A percentile compares a stretch with the other conserved stretches of the same genome.
Conservation (phyloP, 2,329 filamentous ascomycete species). For the Pleoardoris graminearum region DNA sequence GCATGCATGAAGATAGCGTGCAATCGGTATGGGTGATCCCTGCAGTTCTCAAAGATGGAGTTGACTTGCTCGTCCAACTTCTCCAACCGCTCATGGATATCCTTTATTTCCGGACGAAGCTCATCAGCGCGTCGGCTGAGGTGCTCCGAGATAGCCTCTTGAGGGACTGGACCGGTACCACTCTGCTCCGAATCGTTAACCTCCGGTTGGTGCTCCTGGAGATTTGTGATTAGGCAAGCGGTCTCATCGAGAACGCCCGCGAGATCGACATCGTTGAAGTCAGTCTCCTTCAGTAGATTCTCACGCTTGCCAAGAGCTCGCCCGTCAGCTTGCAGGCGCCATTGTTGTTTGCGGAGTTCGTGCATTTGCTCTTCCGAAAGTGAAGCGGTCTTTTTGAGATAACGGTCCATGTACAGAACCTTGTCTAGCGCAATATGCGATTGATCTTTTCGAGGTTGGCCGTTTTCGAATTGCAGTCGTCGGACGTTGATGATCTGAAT, state of each 20-base stretch:
- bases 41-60: constrained; percentile 65
- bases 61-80: constrained; percentile 55
- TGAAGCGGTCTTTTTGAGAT: constrained; percentile 53
- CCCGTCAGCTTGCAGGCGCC: constrained; percentile 72
- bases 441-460: constrained; percentile 50
- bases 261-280: constrained; percentile 32
- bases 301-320: constrained; percentile 56
- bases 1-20: constrained; percentile 94
- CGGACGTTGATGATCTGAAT: constrained; percentile 90
- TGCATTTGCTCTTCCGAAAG: constrained; percentile 55
- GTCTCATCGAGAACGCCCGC: constrained; percentile 38
- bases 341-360: constrained; percentile 67
- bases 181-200: constrained; percentile 2
- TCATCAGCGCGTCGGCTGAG: constrained; percentile 27
- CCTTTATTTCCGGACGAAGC: constrained; percentile 30
- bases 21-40: constrained; percentile 73
- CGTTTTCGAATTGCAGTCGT: constrained; percentile 72
- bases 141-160: constrained; percentile 22
- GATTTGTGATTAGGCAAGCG: constrained; percentile 26
- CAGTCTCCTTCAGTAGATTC: constrained; percentile 46
- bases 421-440: constrained; percentile 77
- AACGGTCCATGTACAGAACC: constrained; percentile 83
- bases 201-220: constrained; percentile 17
- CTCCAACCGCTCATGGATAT: constrained; percentile 47
- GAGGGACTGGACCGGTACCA: constrained; percentile 21